A percentile compares a stretch with the other conserved stretches of the same genome.
phyloP scores from a whole-genome alignment of 208 protist species.

The Leishmania amazonensis region DNA sequence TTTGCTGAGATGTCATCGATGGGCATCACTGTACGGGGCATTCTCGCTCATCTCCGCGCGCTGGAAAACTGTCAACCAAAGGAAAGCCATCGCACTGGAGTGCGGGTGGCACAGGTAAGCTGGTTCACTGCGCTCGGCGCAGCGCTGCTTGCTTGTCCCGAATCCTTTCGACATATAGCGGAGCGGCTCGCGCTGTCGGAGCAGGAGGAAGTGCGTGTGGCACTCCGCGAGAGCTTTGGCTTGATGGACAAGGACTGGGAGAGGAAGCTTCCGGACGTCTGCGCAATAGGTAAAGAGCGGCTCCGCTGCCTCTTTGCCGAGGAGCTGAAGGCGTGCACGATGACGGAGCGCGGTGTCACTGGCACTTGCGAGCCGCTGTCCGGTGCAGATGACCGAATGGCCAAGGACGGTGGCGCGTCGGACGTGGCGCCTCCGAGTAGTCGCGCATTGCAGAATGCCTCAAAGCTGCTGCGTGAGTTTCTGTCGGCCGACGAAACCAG shows the following conservation, averaged over 20 bases:
- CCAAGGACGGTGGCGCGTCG: background rate
- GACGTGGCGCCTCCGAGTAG: background rate
- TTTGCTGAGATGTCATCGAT: slow-evolving; percentile 15
- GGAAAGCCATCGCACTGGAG: background rate
- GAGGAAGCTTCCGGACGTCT: background rate
- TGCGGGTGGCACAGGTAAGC: background rate
- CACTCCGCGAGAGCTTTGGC: slow-evolving; percentile 7
- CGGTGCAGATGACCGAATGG: background rate
- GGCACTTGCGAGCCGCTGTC: background rate
- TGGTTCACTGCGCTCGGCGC: slow-evolving; percentile 13
- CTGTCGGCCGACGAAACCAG: background rate
- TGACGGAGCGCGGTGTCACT: background rate
- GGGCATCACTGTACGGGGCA: slow-evolving; percentile 3
- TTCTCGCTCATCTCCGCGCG: slow-evolving; percentile 11
- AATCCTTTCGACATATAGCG: slow-evolving; percentile 7
- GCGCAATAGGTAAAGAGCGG: background rate
- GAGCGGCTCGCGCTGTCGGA: slow-evolving; percentile 2
- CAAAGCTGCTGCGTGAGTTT: background rate
- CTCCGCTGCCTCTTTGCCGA: slow-evolving; percentile 14
- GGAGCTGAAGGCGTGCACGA: slow-evolving; percentile 3
- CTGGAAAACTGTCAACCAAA: background rate
- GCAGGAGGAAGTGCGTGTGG: background rate
- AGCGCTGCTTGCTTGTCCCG: slow-evolving; percentile 8
- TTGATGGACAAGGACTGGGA: background rate
- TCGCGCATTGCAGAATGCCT: background rate